Base-by-base conservation (phyloP, 306 rosid species). In the Astragalus membranaceus region DNA sequence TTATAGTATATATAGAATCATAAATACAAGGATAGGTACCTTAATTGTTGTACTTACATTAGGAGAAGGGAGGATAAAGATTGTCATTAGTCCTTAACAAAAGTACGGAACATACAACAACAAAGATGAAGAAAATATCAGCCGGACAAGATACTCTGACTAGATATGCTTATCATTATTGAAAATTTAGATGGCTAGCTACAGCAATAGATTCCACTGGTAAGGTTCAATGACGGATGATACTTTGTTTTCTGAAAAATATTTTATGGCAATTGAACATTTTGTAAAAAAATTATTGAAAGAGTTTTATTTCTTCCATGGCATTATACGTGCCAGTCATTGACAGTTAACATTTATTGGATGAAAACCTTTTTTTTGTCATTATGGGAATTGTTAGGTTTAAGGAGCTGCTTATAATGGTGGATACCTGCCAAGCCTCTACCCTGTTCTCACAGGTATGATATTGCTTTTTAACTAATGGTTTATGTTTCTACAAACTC, bases 341-440 rank as follows among this genome's bases (percentile, higher is more conserved):
- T 65, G 43, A 49, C 47, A 69, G 73, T 58, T 29, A 26, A 35
- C 44, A 39, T 39, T 16, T 59, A 6, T 53, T 43, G 36, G 58
- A 69, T 1, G 49, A 60, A 66, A 14, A 86, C 54, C 79, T 77
- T 61, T 42, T 73, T 53, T 57, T n/a, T 13, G 35, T 68, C 47
- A 11, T 69, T 30, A 56, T 68, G 57, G 55, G 36, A 65, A 78
- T 73, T 69, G 10, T 81, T 64, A 94, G 99, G 86, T 94, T 94
- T 69, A 94, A 94, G 92, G 98, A 94, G 96, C 86, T 94, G 66
- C 92, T 94, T 71, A 87, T 93, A 84, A 90, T 90, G 98, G 98
- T 94, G 75, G 98, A 90, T 78, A 94, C 98, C 35, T 90, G 98
- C 81, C 98, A 94, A 84, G 98, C 97, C 72, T 86, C 96, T 23